Percentiles rank a stretch among this genome's conserved stretches.
Evolutionary conservation across 805 yeast genomes (phyloP).

Genomic region (Teunomyces tritomae): DNA sequence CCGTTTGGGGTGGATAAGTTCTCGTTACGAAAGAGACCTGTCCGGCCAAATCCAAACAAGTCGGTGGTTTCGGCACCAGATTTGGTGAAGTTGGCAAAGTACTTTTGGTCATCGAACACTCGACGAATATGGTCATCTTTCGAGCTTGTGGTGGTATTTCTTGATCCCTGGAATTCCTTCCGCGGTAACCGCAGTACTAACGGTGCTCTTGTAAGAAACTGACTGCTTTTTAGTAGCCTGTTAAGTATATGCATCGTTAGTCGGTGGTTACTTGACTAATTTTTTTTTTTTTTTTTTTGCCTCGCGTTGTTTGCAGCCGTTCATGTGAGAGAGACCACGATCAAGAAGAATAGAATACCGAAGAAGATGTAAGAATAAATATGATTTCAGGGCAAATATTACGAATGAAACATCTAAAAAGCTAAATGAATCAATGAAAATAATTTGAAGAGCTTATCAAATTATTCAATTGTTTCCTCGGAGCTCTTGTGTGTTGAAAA

Average conservation of each 20-base stretch:
- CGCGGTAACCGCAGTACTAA: background rate
- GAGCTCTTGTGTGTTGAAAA: too few relatives aligned
- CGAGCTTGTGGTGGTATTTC: background rate
- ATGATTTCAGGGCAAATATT: too few relatives aligned
- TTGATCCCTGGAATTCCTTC: background rate
- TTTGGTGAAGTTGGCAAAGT: constrained; percentile 53
- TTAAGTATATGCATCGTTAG: background rate
- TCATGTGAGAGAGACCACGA: background rate
- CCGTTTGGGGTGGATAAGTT: constrained; percentile 70
- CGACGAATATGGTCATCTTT: constrained; percentile 29
- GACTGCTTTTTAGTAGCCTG: constrained; percentile 3
- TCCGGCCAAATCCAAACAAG: constrained; percentile 13
- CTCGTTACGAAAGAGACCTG: constrained; percentile 77
- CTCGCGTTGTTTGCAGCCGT: background rate
- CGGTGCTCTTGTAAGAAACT: background rate
- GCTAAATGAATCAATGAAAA: too few relatives aligned
- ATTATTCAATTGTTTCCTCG: too few relatives aligned
- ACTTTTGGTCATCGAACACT: constrained; percentile 60
- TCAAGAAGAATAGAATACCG: background rate
- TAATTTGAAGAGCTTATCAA: too few relatives aligned
- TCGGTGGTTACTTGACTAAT: background rate
- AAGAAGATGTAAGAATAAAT: background rate
- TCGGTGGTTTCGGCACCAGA: constrained; percentile 9
- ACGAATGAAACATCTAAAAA: too few relatives aligned
- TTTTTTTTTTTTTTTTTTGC: background rate